A percentile compares a stretch with the other conserved stretches of the same genome.
phyloP scores from a whole-genome alignment of 352 stramenopile species.

The Phytophthora sansomeana region DNA sequence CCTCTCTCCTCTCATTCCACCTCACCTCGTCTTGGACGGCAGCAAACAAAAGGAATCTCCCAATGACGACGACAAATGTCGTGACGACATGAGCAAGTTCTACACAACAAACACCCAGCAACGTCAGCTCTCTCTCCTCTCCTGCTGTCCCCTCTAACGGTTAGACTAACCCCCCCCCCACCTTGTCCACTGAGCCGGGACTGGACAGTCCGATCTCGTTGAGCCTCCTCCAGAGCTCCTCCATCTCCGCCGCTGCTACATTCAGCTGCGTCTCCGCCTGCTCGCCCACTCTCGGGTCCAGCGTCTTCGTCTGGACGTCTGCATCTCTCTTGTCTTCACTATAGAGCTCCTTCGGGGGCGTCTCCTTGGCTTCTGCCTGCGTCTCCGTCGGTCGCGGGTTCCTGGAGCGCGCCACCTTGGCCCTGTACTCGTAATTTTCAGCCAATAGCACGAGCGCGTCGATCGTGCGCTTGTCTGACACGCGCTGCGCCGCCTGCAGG shows the following conservation, averaged over 20 bases:
- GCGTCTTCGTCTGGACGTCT: not conserved
- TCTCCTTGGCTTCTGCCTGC: slow-evolving; percentile 17
- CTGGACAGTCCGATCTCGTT: slow-evolving; percentile 80
- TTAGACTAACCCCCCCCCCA: no score
- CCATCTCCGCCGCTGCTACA: slow-evolving; percentile 78
- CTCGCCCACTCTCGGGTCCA: slow-evolving; percentile 45
- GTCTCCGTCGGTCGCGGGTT: slow-evolving; percentile 36
- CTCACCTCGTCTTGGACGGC: slow-evolving; percentile 68
- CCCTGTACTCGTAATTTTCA: slow-evolving; percentile 82
- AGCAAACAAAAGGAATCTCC: slow-evolving; percentile 89
- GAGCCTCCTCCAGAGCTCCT: slow-evolving; percentile 84
- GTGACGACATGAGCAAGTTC: slow-evolving; percentile 80
- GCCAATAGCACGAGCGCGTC: slow-evolving; percentile 75
- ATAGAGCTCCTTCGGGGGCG: not conserved
- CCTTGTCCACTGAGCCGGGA: slow-evolving; percentile 64
- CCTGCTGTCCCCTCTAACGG: not conserved
- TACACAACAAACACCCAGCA: slow-evolving; percentile 25
- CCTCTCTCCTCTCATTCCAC: not conserved
- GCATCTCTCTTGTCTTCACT: slow-evolving; percentile 15
- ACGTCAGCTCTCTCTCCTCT: not conserved
- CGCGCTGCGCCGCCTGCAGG: slow-evolving; percentile 59
- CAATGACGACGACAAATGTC: slow-evolving; percentile 82
- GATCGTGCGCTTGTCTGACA: slow-evolving; percentile 73
- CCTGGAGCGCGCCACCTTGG: slow-evolving; percentile 62
- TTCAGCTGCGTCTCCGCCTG: slow-evolving; percentile 71